Conservation (phyloP, 2,329 filamentous ascomycete species). For the Stromatinia cepivora region DNA sequence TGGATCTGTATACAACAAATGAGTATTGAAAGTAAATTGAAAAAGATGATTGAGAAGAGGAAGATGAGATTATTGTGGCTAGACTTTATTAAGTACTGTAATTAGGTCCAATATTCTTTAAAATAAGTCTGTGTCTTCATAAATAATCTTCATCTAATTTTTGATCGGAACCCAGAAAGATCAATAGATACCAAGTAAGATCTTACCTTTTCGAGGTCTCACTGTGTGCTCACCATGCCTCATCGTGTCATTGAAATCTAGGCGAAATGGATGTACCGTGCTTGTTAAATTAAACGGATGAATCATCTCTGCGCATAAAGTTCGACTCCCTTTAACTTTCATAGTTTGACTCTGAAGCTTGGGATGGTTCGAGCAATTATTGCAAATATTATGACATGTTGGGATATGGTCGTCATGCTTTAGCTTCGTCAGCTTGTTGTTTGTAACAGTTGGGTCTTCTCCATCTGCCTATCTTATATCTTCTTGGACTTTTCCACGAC, state of each 20-base stretch:
- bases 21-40: too few relatives aligned
- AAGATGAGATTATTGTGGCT: too few relatives aligned
- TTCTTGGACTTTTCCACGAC: neutral
- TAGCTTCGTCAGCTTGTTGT: neutral
- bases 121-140: too few relatives aligned
- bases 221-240: neutral
- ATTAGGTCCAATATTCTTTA: too few relatives aligned
- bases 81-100: too few relatives aligned
- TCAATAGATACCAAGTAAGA: neutral
- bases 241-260: neutral
- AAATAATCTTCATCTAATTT: too few relatives aligned
- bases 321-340: neutral
- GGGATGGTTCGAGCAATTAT: neutral
- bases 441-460: conserved; percentile 2
- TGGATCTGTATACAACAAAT: too few relatives aligned
- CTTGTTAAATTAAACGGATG: neutral
- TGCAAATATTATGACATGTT: neutral
- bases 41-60: too few relatives aligned
- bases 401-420: neutral
- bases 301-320: neutral
- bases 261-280: neutral
- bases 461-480: neutral
- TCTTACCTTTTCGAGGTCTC: neutral
- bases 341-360: neutral
- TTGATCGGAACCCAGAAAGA: neutral